A percentile compares a stretch with the other conserved stretches of the same genome.
Conservation (phyloP, 2,329 filamentous ascomycete genomes). For the Cladophialophora psammophila region DNA sequence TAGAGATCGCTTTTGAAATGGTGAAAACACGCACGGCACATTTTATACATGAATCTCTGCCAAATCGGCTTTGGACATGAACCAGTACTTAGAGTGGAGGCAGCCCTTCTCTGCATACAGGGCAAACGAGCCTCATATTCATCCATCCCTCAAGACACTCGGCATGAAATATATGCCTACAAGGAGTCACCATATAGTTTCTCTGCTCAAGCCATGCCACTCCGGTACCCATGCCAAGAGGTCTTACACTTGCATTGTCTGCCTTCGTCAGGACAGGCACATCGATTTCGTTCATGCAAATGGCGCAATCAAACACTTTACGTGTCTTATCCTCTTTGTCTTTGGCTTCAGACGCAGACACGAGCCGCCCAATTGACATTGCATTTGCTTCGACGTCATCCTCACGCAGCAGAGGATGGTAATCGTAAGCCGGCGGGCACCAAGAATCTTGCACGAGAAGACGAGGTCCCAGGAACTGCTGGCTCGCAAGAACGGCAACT, state of each 20-base stretch:
- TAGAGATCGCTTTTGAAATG: neutral
- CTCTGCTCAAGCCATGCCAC: conserved; percentile 74
- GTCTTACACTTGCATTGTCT: conserved; percentile 51
- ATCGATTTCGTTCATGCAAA: conserved; percentile 90
- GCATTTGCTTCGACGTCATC: conserved; percentile 81
- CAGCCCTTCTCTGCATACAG: conserved; percentile 89
- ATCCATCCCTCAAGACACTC: conserved; percentile 95
- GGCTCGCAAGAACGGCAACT: conserved; percentile 76
- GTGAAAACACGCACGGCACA: neutral
- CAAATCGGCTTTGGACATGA: neutral
- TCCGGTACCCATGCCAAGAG: conserved; percentile 57
- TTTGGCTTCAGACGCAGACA: conserved; percentile 51
- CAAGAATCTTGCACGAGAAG: conserved; percentile 78
- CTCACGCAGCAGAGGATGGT: conserved; percentile 81
- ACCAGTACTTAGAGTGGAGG: conserved; percentile 70
- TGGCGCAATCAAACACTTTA: conserved; percentile 84
- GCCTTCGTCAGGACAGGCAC: conserved; percentile 76
- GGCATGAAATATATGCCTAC: conserved; percentile 93
- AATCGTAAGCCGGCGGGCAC: conserved; percentile 78
- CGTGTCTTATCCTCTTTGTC: conserved; percentile 57
- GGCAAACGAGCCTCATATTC: conserved; percentile 89
- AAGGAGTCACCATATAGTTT: conserved; percentile 96
- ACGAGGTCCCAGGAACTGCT: conserved; percentile 86
- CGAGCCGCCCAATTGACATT: conserved; percentile 74
- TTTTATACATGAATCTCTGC: neutral